phyloP scores from a whole-genome alignment of 306 rosid species.

The Cicer judaicum region DNA sequence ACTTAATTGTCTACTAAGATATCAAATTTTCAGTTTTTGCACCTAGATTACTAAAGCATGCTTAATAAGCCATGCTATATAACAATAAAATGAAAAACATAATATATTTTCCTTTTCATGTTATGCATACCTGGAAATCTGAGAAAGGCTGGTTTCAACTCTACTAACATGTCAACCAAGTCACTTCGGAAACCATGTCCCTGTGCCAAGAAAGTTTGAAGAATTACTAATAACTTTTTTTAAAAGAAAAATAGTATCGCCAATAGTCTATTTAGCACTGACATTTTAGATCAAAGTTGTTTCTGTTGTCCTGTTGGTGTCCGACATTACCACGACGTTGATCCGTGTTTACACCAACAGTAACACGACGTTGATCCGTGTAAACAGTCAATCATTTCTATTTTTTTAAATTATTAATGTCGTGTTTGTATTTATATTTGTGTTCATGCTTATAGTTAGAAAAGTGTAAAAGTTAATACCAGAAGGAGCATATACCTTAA shows the following conservation, averaged over 20 bases:
- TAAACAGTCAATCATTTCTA: too few species aligned
- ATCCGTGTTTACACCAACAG: too few species aligned
- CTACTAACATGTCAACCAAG: constrained; percentile 55
- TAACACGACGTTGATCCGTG: neutral
- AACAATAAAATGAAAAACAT: neutral
- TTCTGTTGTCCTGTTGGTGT: neutral
- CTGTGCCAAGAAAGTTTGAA: constrained; percentile 47
- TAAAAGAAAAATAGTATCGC: neutral
- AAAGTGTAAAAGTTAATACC: neutral
- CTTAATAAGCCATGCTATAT: neutral
- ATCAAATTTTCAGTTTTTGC: neutral
- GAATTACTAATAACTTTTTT: neutral
- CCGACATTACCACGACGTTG: neutral
- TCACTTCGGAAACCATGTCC: constrained; percentile 86
- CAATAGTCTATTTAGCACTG: neutral
- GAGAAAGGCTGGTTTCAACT: constrained; percentile 68
- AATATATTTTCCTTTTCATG: neutral
- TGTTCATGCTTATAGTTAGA: neutral
- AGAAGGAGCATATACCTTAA: constrained; percentile 34
- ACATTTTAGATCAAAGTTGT: too few species aligned
- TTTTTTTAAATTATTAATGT: too few species aligned
- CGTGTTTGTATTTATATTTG: too few species aligned
- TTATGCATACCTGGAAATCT: constrained; percentile 78
- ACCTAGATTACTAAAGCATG: neutral
- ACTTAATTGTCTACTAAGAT: neutral